Conservation (phyloP, 2,329 filamentous ascomycete species). For the Fusarium redolens region DNA sequence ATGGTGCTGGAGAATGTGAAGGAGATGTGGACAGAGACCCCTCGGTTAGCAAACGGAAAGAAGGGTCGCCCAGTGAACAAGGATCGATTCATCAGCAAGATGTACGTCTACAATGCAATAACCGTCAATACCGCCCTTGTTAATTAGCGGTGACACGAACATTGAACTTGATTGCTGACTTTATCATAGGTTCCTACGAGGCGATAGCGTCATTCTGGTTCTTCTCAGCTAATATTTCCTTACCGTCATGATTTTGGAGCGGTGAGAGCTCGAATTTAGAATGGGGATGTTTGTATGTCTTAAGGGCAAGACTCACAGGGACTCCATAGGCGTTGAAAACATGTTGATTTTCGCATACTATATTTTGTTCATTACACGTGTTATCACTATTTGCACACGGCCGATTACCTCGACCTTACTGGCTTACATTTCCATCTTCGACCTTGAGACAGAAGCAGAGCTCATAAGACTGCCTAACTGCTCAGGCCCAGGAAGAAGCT, state of each 20-base stretch:
- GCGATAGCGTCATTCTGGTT: conserved; percentile 89
- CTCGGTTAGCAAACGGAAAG: conserved; percentile 83
- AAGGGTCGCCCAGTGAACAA: conserved; percentile 94
- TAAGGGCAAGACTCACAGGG: conserved; percentile 47
- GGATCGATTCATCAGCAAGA: conserved; percentile 98
- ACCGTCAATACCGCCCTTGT: neutral
- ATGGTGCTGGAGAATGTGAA: conserved; percentile 95
- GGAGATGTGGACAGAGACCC: conserved; percentile 99
- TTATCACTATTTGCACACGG: conserved; percentile 9
- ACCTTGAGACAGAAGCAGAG: neutral
- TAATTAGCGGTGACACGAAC: conserved; percentile 21
- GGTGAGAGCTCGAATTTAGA: conserved; percentile 40
- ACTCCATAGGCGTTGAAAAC: conserved; percentile 55
- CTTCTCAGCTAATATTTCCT: conserved; percentile 72
- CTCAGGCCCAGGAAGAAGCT: conserved; percentile 82
- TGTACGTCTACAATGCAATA: conserved; percentile 67
- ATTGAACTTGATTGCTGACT: conserved; percentile 31
- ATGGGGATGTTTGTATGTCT: conserved; percentile 46
- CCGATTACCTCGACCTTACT: neutral
- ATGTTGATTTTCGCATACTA: conserved; percentile 40
- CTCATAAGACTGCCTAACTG: conserved; percentile 49
- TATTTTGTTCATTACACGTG: conserved; percentile 9
- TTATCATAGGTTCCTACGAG: conserved; percentile 78
- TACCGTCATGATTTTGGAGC: conserved; percentile 25
- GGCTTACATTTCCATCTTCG: neutral